Base-by-base conservation (phyloP, 2,329 filamentous ascomycete genomes). In the Ascochyta koolunga region DNA sequence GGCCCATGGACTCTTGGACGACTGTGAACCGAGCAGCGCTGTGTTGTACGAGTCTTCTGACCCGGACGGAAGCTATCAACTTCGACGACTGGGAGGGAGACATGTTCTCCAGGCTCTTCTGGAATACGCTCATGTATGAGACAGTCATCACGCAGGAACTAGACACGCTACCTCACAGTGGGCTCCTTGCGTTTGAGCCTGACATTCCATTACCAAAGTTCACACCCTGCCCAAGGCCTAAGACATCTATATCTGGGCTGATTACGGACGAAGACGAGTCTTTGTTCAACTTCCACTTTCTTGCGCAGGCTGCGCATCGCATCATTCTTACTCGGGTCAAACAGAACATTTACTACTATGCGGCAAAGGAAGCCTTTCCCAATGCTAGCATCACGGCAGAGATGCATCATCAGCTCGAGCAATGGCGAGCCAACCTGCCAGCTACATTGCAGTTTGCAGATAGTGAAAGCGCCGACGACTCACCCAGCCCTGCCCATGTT, bases 271-370 rank as follows among this genome's bases (percentile, higher is more conserved):
- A 81, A 33, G 79, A 82, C 49, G 80, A 83, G 54, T 78, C 81
- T 1, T 80, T 81, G 56, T 83, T 82, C 67, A 81, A 83, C 64
- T 83, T 83, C 52, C 82, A 84, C 58, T 84, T 84, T 56, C 77
- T 84, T 5, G 81, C 81, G 22, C 82, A 84, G 61, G 81, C 82
- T 31, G 81, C 82, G 6, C 81, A 83, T 62, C 78, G 82, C 39
- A 83, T 83, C 53, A 81, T 84, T 47, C 74, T 84, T 8, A 83
- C 80, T 1, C 78, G 82, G 6, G 78, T 83, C 24, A 78, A 80
- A 46, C 78, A 82, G 57, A 81, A 75, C 41, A 67, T 82, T 29
- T 82, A 81, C 61, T 78, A 77, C 42, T 81, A 80, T 63, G 79
- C 77, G 66, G 58, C 70, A 52, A 79, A 67, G 33, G 69, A 71